Base-by-base conservation (phyloP, 164 flowering plant genomes). In the Vitis labrusca region DNA sequence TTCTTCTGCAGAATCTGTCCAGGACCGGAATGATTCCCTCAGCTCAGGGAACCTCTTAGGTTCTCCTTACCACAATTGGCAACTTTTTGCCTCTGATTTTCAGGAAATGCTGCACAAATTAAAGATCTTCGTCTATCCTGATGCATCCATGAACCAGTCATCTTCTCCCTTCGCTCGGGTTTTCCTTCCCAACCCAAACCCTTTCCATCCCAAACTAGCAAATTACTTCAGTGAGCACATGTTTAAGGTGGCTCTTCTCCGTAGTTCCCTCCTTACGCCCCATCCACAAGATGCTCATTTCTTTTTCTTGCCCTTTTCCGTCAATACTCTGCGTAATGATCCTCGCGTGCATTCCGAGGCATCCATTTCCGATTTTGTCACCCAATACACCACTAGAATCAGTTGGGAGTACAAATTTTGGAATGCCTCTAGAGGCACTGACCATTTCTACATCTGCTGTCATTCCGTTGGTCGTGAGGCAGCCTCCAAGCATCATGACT, bases 201-300 rank as follows among this genome's bases (percentile, higher is more conserved):
- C 86, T 27, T 66, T 61, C 10, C 49, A 82, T 16, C 83, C 84
- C 10, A 83, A 79, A 70, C 73, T 75, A 0, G 90, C 88, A 4
- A 86, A 86, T 60, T 86, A 84, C 73, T 83, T 62, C 76, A 86
- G 90, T 64, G 90, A 85, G 73, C 88, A 85, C 78, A 84, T 82
- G 74, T 86, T 86, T 65, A 86, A 86, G 67, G 53, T 78, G 1
- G 70, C 81, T 48, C 86, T 86, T 11, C 79, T 85, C 6, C 60
- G 29, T n/a, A 83, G 87, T 59, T 59, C 80, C 51, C 70, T 85
- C 15, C 16, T 83, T 10, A 79, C 88, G 2, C n/a, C 75, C 57
- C 14, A 48, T 13, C 82, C 86, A 0, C 69, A 77, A 52, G 59
- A 80, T 64, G 88, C 90, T 15, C 79, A 81, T 57, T 74, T 86